Evolutionary conservation across 1,284 basidiomycete species (phyloP), one percentile per base, ranked within the genome.

Genomic region (Naganishia albida): DNA sequence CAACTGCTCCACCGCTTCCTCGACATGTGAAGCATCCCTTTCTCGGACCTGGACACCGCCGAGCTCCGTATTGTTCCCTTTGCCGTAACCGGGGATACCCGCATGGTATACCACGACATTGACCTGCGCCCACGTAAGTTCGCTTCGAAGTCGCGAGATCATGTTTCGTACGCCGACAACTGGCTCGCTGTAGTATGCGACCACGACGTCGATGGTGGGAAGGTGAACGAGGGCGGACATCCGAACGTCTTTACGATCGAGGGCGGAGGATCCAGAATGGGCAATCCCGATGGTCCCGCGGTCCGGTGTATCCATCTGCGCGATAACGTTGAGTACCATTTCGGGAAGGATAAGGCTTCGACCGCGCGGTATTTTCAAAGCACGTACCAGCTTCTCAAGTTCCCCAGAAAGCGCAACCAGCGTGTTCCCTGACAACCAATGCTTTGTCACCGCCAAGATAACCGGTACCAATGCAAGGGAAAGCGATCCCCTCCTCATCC

Each of bases 161-260:
- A 49, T 28, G 20, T 25, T 46, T 1, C 56, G 56, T 0, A 59
- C 28, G 13, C 20, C 56, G 7, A 20, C 10, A 7, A 38, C 38
- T 13, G 56, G 56, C 42, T 59, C 56, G 34, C 49, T 39, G 56
- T 59, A 59, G 30, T 59, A 59, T 23, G 56, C 44, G 46, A 59
- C 38, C 15, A 59, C 56, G 44, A 59, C 30, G 16, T 59, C 56
- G 16, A 59, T 18, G 10, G 56, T 34, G 4, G 56, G 56, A 1
- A 59, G 34, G 34, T 10, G 34, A 6, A 34, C 34, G 34, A 34
- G 34, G 34, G 6, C 6, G 10, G 34, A 34, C 10, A 10, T 34
- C 34, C 6, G 34, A 34, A n/a, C n/a, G n/a, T n/a, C n/a, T n/a
- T n/a, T n/a, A n/a, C n/a, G n/a, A n/a, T n/a, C n/a, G 34, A 34